Conservation (phyloP, 768 basidiomycete species). For the Leucocoprinus sp. region DNA sequence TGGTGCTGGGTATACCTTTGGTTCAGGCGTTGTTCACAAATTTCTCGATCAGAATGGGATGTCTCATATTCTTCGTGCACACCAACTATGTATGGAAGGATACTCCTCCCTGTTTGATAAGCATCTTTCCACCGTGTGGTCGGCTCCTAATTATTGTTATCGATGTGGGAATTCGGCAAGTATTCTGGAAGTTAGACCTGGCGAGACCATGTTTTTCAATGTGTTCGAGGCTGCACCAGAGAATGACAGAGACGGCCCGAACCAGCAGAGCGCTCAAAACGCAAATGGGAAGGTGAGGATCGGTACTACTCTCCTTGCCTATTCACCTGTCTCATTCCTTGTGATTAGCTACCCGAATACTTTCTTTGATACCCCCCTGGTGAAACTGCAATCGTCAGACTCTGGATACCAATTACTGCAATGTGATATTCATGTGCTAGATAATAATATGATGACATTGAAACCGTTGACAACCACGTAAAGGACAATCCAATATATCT, state of each 20-base stretch:
- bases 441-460: slow-evolving; percentile 1
- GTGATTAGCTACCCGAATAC: slow-evolving; percentile 67
- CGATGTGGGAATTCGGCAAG: slow-evolving; percentile 96
- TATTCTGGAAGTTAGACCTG: slow-evolving; percentile 92
- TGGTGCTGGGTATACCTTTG: slow-evolving; percentile 98
- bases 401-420: slow-evolving; percentile 6
- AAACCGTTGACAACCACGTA: too few relatives aligned
- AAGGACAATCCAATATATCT: too few relatives aligned
- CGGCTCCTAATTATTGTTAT: slow-evolving; percentile 98
- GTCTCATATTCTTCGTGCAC: slow-evolving; percentile 95
- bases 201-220: slow-evolving; percentile 85
- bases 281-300: slow-evolving; percentile 58
- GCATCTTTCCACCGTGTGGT: slow-evolving; percentile 96
- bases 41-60: slow-evolving; percentile 94
- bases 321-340: slow-evolving; percentile 10
- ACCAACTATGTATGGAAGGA: slow-evolving; percentile 99
- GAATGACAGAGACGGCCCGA: slow-evolving; percentile 89
- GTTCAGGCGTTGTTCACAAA: slow-evolving; percentile 95
- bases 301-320: slow-evolving; percentile 11
- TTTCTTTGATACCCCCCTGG: slow-evolving; percentile 38
- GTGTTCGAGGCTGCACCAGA: slow-evolving; percentile 99
- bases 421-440: slow-evolving; percentile 1
- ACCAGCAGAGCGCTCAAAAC: slow-evolving; percentile 66
- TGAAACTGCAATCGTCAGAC: neutral
- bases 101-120: slow-evolving; percentile 96